A percentile compares a stretch with the other conserved stretches of the same genome.
Conservation (phyloP, 2,329 filamentous ascomycete species). For the Whalleya microplaca region DNA sequence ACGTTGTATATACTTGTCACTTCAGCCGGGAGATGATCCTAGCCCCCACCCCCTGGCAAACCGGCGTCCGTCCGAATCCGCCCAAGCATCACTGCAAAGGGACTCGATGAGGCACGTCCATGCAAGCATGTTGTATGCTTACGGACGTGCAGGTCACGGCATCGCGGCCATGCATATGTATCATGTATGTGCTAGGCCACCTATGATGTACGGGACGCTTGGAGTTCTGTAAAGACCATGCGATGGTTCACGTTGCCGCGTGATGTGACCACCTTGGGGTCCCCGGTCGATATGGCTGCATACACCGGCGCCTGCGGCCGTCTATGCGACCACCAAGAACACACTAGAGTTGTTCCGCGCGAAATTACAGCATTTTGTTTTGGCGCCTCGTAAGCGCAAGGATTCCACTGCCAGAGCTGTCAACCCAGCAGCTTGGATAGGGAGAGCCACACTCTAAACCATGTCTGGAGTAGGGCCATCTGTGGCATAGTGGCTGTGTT, state of each 20-base stretch:
- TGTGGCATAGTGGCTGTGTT: conserved; percentile 22
- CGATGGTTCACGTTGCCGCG: conserved; percentile 30
- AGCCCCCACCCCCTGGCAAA: conserved; percentile 24
- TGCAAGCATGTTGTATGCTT: conserved; percentile 17
- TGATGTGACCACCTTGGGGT: conserved; percentile 27
- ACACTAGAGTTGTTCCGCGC: conserved; percentile 17
- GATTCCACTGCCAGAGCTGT: conserved; percentile 30
- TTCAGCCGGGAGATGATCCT: conserved; percentile 15
- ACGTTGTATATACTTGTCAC: conserved; percentile 12
- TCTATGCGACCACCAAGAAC: conserved; percentile 31
- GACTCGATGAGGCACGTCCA: conserved; percentile 4
- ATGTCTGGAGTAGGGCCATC: conserved; percentile 28
- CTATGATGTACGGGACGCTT: conserved; percentile 28
- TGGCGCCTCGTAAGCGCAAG: conserved; percentile 31
- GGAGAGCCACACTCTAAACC: conserved; percentile 34
- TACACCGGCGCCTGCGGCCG: conserved; percentile 32
- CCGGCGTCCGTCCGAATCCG: conserved; percentile 22
- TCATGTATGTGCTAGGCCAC: conserved; percentile 31
- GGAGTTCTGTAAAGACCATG: conserved; percentile 31
- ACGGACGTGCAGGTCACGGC: conserved; percentile 34
- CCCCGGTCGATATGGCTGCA: conserved; percentile 26
- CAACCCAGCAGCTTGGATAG: conserved; percentile 38
- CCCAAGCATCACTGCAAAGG: conserved; percentile 16
- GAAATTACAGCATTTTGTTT: conserved; percentile 29
- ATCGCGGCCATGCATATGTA: conserved; percentile 33